phyloP scores from a whole-genome alignment of 805 yeast species.

The Metschnikowia bowlesiae region DNA sequence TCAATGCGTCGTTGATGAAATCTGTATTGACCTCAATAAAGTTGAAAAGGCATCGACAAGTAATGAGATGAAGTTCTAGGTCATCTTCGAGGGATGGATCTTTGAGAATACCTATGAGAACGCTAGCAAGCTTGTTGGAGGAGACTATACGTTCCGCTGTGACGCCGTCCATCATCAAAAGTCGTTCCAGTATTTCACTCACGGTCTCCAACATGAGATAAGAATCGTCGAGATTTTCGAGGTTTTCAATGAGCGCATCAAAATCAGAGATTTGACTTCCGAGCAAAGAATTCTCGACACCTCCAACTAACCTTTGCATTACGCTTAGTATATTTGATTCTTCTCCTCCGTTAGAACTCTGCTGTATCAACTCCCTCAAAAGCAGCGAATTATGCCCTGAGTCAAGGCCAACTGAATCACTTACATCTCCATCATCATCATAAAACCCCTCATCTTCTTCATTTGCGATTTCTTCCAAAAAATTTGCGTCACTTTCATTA shows the following conservation, averaged over 20 bases:
- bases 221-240: slow-evolving; percentile 50
- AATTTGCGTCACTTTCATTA: slow-evolving; percentile 1
- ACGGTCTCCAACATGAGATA: slow-evolving; percentile 59
- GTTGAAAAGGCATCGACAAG: slow-evolving; percentile 81
- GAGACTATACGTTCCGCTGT: slow-evolving; percentile 65
- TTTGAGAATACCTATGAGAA: slow-evolving; percentile 53
- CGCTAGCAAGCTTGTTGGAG: slow-evolving; percentile 47
- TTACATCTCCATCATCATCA: slow-evolving; percentile 11
- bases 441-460: slow-evolving; percentile 9
- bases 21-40: slow-evolving; percentile 70
- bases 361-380: slow-evolving; percentile 10
- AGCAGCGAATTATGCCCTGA: not conserved
- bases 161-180: slow-evolving; percentile 65
- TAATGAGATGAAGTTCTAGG: slow-evolving; percentile 74
- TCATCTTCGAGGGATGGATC: slow-evolving; percentile 57
- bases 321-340: slow-evolving; percentile 26
- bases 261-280: slow-evolving; percentile 23
- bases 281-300: slow-evolving; percentile 19
- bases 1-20: slow-evolving; percentile 56
- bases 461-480: slow-evolving; percentile 4
- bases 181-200: slow-evolving; percentile 57
- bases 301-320: slow-evolving; percentile 32
- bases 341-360: not conserved
- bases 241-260: slow-evolving; percentile 31
- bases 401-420: not conserved